phyloP scores from a whole-genome alignment of 768 basidiomycete species.

The Lentinula boryana region DNA sequence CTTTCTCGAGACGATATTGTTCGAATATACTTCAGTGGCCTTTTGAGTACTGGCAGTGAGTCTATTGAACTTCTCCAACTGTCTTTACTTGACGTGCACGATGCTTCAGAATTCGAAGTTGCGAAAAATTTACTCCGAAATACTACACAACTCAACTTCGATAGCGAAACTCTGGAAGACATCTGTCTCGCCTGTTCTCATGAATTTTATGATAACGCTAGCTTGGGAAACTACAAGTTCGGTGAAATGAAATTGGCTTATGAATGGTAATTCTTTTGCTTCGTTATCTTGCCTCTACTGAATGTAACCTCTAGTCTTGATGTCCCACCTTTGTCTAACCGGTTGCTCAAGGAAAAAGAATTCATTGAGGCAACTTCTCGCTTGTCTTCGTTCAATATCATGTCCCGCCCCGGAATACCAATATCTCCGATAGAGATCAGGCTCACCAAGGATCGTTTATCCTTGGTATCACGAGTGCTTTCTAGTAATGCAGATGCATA shows the following conservation, averaged over 20 bases:
- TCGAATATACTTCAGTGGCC: slow-evolving; percentile 79
- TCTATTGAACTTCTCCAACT: slow-evolving; percentile 18
- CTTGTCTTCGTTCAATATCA: slow-evolving; percentile 86
- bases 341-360: slow-evolving; percentile 65
- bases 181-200: slow-evolving; percentile 76
- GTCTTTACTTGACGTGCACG: neutral
- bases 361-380: slow-evolving; percentile 98
- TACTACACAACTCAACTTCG: slow-evolving; percentile 38
- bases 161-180: slow-evolving; percentile 53
- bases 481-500: slow-evolving; percentile 83
- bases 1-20: slow-evolving; percentile 65
- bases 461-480: slow-evolving; percentile 81
- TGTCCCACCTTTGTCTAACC: slow-evolving; percentile 61
- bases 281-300: slow-evolving; percentile 5
- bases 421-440: slow-evolving; percentile 93
- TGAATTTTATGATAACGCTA: slow-evolving; percentile 95
- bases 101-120: slow-evolving; percentile 52
- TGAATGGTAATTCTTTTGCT: slow-evolving; percentile 62
- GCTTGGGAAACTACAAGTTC: slow-evolving; percentile 82
- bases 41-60: slow-evolving; percentile 86
- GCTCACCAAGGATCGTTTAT: slow-evolving; percentile 82
- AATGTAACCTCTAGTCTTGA: slow-evolving; percentile 48
- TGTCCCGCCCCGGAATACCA: slow-evolving; percentile 64
- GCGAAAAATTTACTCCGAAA: slow-evolving; percentile 55
- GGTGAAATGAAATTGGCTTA: slow-evolving; percentile 98